Percentiles rank a stretch among this genome's conserved stretches.
Conservation (phyloP, 148 eudicot species). For the Chenopodium suecicum region DNA sequence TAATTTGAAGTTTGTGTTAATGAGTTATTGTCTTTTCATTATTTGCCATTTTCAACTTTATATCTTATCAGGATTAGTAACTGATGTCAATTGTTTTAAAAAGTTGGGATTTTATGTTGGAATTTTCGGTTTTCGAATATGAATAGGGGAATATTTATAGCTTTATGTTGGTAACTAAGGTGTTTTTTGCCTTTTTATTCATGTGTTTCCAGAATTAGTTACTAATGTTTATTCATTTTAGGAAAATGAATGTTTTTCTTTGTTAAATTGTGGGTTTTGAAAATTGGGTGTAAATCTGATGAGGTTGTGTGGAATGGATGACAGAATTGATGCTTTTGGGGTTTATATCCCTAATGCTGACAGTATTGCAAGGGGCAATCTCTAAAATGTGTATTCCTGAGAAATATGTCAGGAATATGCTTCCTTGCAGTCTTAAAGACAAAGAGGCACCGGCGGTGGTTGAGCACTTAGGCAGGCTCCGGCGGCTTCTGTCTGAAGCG, state of each 20-base stretch:
- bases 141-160: background rate
- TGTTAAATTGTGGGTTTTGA: background rate
- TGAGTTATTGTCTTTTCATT: background rate
- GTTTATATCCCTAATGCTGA: conserved; percentile 78
- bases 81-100: background rate
- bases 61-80: background rate
- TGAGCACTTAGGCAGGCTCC: conserved; percentile 28
- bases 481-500: conserved; percentile 34
- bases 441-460: conserved; percentile 1
- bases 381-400: conserved; percentile 61
- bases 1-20: background rate
- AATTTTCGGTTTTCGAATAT: background rate
- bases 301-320: conserved; percentile 10
- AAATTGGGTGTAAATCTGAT: background rate
- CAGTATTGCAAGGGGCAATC: conserved; percentile 72
- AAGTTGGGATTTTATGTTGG: background rate
- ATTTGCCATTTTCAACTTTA: background rate
- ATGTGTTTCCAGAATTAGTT: background rate
- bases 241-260: too few species aligned
- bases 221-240: background rate
- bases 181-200: background rate
- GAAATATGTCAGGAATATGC: conserved; percentile 42
- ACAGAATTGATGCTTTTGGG: conserved; percentile 98
- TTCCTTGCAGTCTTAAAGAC: conserved; percentile 54
- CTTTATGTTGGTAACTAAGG: background rate